Percentiles rank a stretch among this genome's conserved stretches.
Evolutionary conservation across 2,329 filamentous ascomycete genomes (phyloP).

Genomic region (Beauveria caledonica): DNA sequence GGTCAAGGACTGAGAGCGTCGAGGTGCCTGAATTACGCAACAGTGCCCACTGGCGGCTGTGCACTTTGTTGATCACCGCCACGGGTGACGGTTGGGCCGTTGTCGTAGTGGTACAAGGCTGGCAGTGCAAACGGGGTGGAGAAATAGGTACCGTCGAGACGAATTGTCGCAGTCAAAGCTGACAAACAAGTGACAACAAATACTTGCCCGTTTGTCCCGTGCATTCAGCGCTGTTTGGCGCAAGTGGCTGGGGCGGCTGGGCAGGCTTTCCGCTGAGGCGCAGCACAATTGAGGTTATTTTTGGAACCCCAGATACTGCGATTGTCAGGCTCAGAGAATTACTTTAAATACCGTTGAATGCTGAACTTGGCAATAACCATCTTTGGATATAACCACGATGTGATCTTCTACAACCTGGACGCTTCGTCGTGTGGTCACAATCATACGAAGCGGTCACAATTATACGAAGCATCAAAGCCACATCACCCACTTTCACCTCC

Average conservation of each 20-base stretch:
- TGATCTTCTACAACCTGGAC: not conserved
- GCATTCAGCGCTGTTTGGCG: not conserved
- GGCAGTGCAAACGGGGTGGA: not conserved
- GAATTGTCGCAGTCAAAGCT: not conserved
- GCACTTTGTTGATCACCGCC: not conserved
- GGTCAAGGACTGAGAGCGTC: not conserved
- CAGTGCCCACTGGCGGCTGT: not conserved
- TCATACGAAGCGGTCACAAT: not conserved
- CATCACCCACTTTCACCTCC: not conserved
- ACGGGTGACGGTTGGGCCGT: not conserved
- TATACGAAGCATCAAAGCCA: not conserved
- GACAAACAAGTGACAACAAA: not conserved
- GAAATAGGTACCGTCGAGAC: not conserved
- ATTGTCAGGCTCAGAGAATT: no score
- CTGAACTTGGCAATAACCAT: not conserved
- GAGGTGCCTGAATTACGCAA: constrained; percentile 8
- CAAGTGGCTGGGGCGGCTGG: not conserved
- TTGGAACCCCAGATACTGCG: not conserved
- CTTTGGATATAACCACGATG: not conserved
- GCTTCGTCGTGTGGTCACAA: not conserved
- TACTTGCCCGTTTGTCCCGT: not conserved
- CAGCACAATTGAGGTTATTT: not conserved
- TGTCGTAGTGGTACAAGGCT: not conserved
- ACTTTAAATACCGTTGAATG: no score
- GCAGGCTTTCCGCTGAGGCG: not conserved